Percentiles rank a stretch among this genome's conserved stretches.
These are phyloP conservation scores for Sclerotinia nivalis DNA, from an alignment of 2,329 filamentous ascomycete genomes.

Conservation along the genomic window DNA sequence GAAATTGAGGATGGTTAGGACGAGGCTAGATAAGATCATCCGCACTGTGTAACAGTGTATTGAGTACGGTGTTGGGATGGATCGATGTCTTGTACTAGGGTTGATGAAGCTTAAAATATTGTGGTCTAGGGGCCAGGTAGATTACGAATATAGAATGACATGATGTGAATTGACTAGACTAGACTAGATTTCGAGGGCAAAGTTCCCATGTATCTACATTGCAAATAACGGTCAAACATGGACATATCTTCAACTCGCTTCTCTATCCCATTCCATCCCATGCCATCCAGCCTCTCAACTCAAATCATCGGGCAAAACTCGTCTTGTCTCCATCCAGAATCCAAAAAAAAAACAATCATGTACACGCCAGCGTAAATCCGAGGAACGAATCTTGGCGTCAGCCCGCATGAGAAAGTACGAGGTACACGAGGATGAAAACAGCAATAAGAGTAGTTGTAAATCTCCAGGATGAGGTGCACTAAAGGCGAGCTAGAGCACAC, in stretches of 20 bases:
- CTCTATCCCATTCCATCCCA: not conserved
- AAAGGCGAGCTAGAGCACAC: slow-evolving; percentile 2
- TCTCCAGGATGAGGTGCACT: not conserved
- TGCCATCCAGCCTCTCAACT: not conserved
- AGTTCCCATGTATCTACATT: not conserved
- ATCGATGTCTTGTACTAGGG: not conserved
- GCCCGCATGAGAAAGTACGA: slow-evolving; percentile 27
- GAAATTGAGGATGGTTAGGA: not conserved
- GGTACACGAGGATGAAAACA: slow-evolving; percentile 16
- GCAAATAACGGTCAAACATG: not conserved
- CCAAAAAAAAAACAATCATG: not conserved
- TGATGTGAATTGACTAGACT: not conserved
- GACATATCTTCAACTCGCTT: slow-evolving; percentile 11
- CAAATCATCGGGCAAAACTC: not conserved
- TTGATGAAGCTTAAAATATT: not conserved
- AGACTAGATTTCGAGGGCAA: not conserved
- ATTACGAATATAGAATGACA: not conserved
- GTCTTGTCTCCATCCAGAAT: not conserved
- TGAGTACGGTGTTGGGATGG: not conserved
- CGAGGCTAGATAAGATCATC: not conserved
- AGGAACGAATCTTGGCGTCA: slow-evolving; percentile 27
- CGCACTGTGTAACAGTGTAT: not conserved
- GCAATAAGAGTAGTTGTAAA: not conserved
- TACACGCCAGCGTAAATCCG: slow-evolving; percentile 14
- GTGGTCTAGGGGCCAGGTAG: not conserved